A percentile compares a stretch with the other conserved stretches of the same genome.
Evolutionary conservation across 169 alveolate species (phyloP).

Genomic region (Babesia microti): DNA sequence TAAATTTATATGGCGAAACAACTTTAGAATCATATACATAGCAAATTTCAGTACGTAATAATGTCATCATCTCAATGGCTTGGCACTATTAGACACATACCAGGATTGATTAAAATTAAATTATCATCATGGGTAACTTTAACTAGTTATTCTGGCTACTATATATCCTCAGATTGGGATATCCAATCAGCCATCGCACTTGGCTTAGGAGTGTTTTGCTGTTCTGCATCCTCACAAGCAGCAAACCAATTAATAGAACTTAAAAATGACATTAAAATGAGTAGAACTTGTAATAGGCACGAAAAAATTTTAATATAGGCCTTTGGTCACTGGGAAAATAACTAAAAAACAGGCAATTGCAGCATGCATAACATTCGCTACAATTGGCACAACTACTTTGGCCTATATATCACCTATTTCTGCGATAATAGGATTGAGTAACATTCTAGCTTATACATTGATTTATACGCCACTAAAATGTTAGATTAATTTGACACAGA

Average conservation of each 20-base stretch:
- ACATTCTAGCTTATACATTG: conserved; percentile 29
- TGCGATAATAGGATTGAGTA: conserved; percentile 26
- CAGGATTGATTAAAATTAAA: conserved; percentile 42
- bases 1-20: too few relatives aligned
- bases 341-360: conserved; percentile 25
- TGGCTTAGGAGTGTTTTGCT: conserved; percentile 50
- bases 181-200: conserved; percentile 22
- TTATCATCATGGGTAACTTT: conserved; percentile 63
- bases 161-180: conserved; percentile 20
- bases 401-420: conserved; percentile 20
- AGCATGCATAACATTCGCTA: conserved; percentile 10
- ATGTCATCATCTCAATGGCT: too few relatives aligned
- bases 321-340: conserved; percentile 14
- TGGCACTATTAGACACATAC: too few relatives aligned
- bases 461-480: conserved; percentile 38
- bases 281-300: conserved; percentile 56
- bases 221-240: conserved; percentile 60
- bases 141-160: conserved; percentile 60
- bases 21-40: too few relatives aligned
- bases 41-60: too few relatives aligned
- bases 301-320: conserved; percentile 7
- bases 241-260: conserved; percentile 60
- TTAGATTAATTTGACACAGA: conserved; percentile 12
- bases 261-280: conserved; percentile 50
- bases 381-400: conserved; percentile 22